Percentiles rank a stretch among this genome's conserved stretches.
These are phyloP conservation scores for Phytophthora megakarya DNA, from an alignment of 352 stramenopile species.

Conservation along the genomic window DNA sequence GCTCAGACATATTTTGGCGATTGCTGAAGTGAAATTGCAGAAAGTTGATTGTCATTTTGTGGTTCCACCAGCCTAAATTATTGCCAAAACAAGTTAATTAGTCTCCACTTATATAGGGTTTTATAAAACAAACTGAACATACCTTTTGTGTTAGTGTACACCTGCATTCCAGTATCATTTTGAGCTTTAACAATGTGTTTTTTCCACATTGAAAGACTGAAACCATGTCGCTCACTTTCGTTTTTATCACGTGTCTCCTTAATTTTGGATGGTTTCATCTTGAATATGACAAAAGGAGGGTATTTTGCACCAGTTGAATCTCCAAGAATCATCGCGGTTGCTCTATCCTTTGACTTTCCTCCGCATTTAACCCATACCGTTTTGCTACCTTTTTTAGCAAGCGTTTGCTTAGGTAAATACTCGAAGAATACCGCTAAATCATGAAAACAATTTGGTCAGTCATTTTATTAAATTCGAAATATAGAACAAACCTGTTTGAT, in stretches of 20 bases:
- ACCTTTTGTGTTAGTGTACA: background rate
- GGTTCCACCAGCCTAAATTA: background rate
- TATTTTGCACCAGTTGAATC: background rate
- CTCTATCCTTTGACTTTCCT: background rate
- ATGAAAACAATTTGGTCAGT: background rate
- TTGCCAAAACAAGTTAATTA: no score
- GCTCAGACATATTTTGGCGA: background rate
- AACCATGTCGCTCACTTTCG: no score
- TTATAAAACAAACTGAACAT: no score
- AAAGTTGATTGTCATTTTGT: background rate
- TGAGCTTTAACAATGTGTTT: background rate
- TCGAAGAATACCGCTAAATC: slow-evolving; percentile 5
- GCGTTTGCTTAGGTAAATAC: background rate
- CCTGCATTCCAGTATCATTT: background rate
- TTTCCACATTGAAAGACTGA: no score
- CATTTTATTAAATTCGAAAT: background rate
- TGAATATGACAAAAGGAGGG: background rate
- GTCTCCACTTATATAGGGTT: no score
- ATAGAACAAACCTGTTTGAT: slow-evolving; percentile 5
- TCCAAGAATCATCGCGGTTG: background rate
- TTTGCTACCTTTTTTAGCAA: background rate
- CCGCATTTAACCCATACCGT: background rate
- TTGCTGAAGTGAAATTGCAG: background rate
- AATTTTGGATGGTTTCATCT: background rate
- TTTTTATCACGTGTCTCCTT: background rate